phyloP scores from a whole-genome alignment of 768 basidiomycete species.

The Suillus luteus region DNA sequence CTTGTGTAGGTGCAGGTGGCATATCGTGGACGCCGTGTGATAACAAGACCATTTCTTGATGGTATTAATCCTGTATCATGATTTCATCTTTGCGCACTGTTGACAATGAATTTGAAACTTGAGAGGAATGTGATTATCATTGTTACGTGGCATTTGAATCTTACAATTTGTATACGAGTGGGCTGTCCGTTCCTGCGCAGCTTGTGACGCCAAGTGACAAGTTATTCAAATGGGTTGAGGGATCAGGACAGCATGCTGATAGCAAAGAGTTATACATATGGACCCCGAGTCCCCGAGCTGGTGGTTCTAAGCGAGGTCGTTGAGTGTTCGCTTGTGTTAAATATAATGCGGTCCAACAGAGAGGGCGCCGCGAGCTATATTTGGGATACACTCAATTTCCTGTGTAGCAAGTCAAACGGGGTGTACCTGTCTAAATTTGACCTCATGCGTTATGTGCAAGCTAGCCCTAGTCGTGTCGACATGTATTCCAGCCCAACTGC shows the following conservation, averaged over 20 bases:
- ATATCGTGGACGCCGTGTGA: neutral
- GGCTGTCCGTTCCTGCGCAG: neutral
- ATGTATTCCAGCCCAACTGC: no score
- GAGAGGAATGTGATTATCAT: neutral
- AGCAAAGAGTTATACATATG: neutral
- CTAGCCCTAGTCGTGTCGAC: no score
- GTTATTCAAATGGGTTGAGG: neutral
- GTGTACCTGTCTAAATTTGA: neutral
- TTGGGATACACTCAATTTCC: neutral
- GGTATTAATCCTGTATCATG: neutral
- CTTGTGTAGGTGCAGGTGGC: constrained; percentile 5
- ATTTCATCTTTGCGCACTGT: neutral
- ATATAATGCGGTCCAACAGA: neutral
- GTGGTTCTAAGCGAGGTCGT: neutral
- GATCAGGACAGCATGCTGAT: neutral
- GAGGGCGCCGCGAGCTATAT: neutral
- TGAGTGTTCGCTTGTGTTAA: neutral
- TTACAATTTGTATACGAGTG: no score
- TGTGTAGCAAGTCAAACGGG: neutral
- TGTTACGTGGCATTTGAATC: no score
- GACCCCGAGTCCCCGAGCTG: neutral
- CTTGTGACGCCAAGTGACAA: neutral
- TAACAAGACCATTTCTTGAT: neutral
- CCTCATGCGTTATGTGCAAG: no score
- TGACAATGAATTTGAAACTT: neutral